Conservation (phyloP, 306 rosid genomes). For the Ormosia semicastrata region DNA sequence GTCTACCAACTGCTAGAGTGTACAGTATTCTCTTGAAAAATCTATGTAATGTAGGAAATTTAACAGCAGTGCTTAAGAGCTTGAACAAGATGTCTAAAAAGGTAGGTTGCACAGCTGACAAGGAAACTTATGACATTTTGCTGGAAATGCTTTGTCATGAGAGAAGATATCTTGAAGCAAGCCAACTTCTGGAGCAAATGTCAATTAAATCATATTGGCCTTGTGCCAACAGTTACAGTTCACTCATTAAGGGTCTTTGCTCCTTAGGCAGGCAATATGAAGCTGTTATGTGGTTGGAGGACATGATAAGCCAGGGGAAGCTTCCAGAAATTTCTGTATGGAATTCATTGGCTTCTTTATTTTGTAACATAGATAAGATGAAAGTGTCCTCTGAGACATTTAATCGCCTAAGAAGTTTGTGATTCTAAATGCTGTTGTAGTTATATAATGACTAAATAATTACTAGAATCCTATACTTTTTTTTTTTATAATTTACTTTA, state of each 20-base stretch:
- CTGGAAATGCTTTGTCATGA: conserved; percentile 45
- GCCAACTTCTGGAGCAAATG: conserved; percentile 51
- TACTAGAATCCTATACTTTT: background rate
- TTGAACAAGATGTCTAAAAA: conserved; percentile 47
- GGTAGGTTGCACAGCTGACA: conserved; percentile 32
- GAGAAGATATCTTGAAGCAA: conserved; percentile 43
- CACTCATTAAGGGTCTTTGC: conserved; percentile 51
- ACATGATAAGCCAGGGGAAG: conserved; percentile 58
- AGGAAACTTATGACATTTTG: conserved; percentile 39
- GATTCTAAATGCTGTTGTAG: conserved; percentile 15
- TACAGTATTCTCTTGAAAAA: conserved; percentile 37
- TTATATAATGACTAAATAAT: background rate
- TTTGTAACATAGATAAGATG: conserved; percentile 31
- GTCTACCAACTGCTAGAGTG: conserved; percentile 40
- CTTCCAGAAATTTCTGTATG: conserved; percentile 43
- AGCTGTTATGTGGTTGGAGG: conserved; percentile 60
- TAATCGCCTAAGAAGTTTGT: conserved; percentile 31
- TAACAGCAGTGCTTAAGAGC: conserved; percentile 30
- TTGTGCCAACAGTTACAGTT: conserved; percentile 37
- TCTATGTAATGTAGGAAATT: conserved; percentile 29
- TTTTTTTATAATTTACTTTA: background rate
- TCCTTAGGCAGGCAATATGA: conserved; percentile 46
- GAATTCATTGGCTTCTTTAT: conserved; percentile 36
- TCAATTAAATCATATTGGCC: conserved; percentile 54
- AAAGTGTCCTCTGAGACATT: conserved; percentile 23